phyloP scores from a whole-genome alignment of 306 rosid genomes.

The Lablab purpureus region DNA sequence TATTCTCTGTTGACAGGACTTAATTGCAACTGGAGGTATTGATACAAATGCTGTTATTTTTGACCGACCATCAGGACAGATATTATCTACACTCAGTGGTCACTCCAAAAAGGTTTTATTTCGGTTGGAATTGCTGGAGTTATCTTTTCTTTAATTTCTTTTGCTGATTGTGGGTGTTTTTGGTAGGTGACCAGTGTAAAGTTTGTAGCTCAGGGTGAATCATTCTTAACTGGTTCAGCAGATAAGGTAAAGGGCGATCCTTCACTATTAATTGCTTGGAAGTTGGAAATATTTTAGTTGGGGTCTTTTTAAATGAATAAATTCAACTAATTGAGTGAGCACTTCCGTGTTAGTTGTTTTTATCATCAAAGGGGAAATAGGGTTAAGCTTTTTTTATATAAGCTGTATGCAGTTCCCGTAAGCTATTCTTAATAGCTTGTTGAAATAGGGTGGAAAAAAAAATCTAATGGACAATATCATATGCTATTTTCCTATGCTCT shows the following conservation, averaged over 20 bases:
- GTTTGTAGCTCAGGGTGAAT: slow-evolving; percentile 79
- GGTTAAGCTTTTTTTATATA: not conserved
- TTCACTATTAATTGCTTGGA: slow-evolving; percentile 7
- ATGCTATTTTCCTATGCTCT: not conserved
- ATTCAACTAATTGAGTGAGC: not conserved
- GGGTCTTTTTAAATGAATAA: not conserved
- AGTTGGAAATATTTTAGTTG: not conserved
- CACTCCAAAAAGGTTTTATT: slow-evolving; percentile 89
- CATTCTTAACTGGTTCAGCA: slow-evolving; percentile 81
- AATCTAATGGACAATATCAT: not conserved
- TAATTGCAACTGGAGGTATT: slow-evolving; percentile 92
- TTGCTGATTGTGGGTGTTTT: slow-evolving; percentile 44
- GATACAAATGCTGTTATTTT: slow-evolving; percentile 95
- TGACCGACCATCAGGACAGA: slow-evolving; percentile 90
- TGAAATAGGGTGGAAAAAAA: not conserved
- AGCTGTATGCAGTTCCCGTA: not conserved
- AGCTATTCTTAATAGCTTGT: not conserved
- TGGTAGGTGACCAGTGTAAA: slow-evolving; percentile 87
- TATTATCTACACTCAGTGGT: slow-evolving; percentile 89
- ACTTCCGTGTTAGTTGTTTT: not conserved
- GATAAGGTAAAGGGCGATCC: slow-evolving; percentile 72
- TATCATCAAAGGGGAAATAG: not conserved
- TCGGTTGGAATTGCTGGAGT: not conserved
- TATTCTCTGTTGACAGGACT: slow-evolving; percentile 62
- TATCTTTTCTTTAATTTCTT: slow-evolving; percentile 14